Evolutionary conservation across 1,139 yeast genomes (phyloP), one percentile per base, ranked within the genome.

Genomic region (Pichia sp.): DNA sequence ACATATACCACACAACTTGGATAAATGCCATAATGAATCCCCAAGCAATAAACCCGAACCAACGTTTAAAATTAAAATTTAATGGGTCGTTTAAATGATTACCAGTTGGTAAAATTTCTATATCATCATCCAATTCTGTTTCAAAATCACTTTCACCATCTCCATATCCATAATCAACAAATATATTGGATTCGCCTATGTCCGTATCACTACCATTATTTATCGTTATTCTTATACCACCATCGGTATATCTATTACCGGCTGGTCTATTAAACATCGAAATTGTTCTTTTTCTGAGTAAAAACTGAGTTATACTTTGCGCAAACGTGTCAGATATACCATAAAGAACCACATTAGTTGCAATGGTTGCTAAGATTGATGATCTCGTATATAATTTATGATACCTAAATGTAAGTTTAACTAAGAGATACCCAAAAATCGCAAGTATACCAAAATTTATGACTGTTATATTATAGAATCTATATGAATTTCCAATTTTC

Each of bases 261-360:
- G n/a, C 6, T 4, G 38, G 24, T 13, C 24, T 18, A 39, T 8
- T 20, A 22, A 29, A 40, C 15, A 12, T 15, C 7, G 40, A n/a
- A 12, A 8, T 11, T 25, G 4, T 8, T 11, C 20, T n/a, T 16
- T 7, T 38, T 16, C 30, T 26, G 8, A 15, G n/a, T 6, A 38
- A n/a, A 7, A 25, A 40, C 24, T 48, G 51, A n/a, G 78, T 58
- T 2, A 85, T 68, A 1, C 85, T 73, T 64, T 92, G 98, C 0
- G 97, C 98, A 52, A 89, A 66, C 0, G 92, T 80, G 62, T 90
- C 98, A 0, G 97, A 89, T 9, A 89, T 79, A 0, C 96, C 97
- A 63, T 82, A 87, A 6, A 90, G 69, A 13, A 90, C 79, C 37
- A 86, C 69, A 61, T 90, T 90, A 1, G 97, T 82, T n/a, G 84